Conservation (phyloP, 805 yeast genomes). For the Metschnikowia bowlesiae region DNA sequence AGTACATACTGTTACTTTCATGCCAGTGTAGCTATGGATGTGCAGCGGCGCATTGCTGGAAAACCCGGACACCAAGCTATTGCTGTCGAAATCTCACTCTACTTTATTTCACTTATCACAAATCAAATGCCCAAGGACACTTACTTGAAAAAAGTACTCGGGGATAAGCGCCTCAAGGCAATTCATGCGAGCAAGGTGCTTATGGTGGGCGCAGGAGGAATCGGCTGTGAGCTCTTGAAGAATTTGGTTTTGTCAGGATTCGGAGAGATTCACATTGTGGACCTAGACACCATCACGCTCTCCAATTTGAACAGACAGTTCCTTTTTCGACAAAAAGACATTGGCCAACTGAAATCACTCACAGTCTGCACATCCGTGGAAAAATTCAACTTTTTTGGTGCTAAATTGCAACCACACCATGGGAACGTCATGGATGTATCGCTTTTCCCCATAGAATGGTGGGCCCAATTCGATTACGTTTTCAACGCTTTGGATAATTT, state of each 20-base stretch:
- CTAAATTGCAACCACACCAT: conserved; percentile 72
- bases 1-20: background rate
- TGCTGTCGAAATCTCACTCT: conserved; percentile 1
- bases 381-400: conserved; percentile 54
- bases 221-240: conserved; percentile 87
- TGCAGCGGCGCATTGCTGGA: background rate
- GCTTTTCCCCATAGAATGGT: conserved; percentile 70
- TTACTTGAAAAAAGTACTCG: conserved; percentile 43
- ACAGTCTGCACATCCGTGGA: conserved; percentile 84
- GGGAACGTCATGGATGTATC: conserved; percentile 81
- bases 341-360: conserved; percentile 78
- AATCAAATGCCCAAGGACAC: conserved; percentile 37
- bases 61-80: background rate
- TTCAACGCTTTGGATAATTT: conserved; percentile 93
- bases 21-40: background rate
- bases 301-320: conserved; percentile 93
- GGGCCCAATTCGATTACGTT: conserved; percentile 65
- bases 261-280: conserved; percentile 89
- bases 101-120: background rate
- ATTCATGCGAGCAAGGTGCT: conserved; percentile 52
- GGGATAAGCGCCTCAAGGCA: conserved; percentile 26
- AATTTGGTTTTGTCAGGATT: conserved; percentile 74
- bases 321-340: conserved; percentile 82
- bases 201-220: conserved; percentile 95
- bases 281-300: conserved; percentile 89